phyloP scores from a whole-genome alignment of 352 stramenopile genomes.

The Stramenopiles sp. region DNA sequence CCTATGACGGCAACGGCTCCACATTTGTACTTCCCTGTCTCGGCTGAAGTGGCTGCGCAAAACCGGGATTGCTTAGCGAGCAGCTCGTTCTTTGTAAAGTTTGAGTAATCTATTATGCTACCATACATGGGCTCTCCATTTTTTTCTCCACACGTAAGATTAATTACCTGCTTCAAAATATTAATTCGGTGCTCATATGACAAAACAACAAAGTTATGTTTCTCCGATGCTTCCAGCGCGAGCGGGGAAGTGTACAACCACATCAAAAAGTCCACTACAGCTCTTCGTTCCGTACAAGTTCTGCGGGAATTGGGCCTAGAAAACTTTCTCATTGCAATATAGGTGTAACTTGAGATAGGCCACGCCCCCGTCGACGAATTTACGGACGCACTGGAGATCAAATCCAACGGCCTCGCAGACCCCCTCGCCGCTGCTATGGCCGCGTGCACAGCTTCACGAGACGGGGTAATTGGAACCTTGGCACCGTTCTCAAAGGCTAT shows the following conservation, averaged over 20 bases:
- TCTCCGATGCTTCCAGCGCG: background rate
- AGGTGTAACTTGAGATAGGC: constrained; percentile 21
- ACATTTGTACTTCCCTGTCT: background rate
- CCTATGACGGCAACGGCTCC: background rate
- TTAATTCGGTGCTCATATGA: background rate
- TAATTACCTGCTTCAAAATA: background rate
- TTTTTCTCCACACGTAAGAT: too few species aligned
- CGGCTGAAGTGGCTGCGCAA: background rate
- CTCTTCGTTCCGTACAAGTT: constrained; percentile 11
- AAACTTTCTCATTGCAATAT: constrained; percentile 20
- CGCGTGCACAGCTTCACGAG: background rate
- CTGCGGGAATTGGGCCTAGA: too few species aligned
- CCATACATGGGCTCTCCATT: too few species aligned
- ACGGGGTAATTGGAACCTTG: background rate
- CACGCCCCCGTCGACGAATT: constrained; percentile 14
- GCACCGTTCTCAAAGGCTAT: background rate
- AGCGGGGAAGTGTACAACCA: constrained; percentile 21
- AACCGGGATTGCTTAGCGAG: too few species aligned
- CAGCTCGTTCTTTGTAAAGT: too few species aligned
- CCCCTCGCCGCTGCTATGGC: constrained; percentile 1
- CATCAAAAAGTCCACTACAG: constrained; percentile 17
- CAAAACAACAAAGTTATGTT: background rate
- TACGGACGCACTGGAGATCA: background rate
- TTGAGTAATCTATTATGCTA: too few species aligned
- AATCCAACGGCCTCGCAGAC: constrained; percentile 15